phyloP scores from a whole-genome alignment of 805 yeast genomes.

The Pichia phayaonensis region DNA sequence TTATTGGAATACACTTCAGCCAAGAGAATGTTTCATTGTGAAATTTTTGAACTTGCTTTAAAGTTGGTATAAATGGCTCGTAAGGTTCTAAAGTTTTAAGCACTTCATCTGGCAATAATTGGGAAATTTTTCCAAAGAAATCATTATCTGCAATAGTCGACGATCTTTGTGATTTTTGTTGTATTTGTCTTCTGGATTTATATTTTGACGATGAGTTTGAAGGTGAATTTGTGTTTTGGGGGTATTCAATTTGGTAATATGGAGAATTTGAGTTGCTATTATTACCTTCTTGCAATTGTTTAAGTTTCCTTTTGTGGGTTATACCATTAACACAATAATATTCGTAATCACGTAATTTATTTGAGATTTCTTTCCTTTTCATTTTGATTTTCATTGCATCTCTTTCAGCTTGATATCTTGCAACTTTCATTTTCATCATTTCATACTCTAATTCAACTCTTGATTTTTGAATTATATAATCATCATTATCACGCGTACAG shows the following conservation, averaged over 20 bases:
- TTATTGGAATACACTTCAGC: conserved; percentile 5
- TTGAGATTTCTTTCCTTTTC: background rate
- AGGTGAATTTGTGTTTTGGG: background rate
- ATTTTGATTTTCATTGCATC: background rate
- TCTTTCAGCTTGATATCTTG: conserved; percentile 5
- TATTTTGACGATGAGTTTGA: background rate
- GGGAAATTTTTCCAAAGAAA: background rate
- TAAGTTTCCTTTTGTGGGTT: background rate
- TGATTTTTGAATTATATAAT: background rate
- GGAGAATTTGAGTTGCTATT: background rate
- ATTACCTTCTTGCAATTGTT: background rate
- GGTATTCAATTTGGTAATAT: background rate
- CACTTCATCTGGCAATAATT: background rate
- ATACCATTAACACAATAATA: conserved; percentile 11
- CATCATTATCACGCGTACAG: background rate
- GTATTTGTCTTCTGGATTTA: background rate
- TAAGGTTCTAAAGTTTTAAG: background rate
- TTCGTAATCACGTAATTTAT: conserved; percentile 9
- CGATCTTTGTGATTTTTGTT: background rate
- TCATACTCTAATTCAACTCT: conserved; percentile 9
- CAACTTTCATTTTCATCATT: conserved; percentile 1
- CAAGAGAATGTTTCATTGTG: conserved; percentile 2
- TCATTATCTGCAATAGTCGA: background rate
- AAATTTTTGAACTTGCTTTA: conserved; percentile 3
- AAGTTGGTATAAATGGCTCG: background rate